Evolutionary conservation across 1,284 basidiomycete genomes (phyloP).

Genomic region (Trametes versicolor): DNA sequence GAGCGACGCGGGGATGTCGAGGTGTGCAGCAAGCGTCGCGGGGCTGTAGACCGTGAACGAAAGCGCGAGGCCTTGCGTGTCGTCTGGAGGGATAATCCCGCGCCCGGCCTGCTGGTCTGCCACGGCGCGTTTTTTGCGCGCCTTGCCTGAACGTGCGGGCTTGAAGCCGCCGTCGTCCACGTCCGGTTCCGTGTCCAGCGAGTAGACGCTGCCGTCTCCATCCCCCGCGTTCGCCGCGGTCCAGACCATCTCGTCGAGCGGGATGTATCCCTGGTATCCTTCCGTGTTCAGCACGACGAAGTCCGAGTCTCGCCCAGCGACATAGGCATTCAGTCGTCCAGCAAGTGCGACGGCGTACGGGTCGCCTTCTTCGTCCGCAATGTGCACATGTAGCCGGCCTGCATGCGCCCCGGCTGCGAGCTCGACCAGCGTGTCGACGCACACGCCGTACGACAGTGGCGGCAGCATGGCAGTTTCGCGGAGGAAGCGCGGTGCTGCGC

Average conservation of each 20-base stretch:
- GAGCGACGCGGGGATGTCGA: slow-evolving; percentile 67
- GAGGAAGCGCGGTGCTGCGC: slow-evolving; percentile 76
- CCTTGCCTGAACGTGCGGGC: slow-evolving; percentile 53
- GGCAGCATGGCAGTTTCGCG: slow-evolving; percentile 81
- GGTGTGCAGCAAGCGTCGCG: slow-evolving; percentile 54
- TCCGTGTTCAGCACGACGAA: slow-evolving; percentile 82
- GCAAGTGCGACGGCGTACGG: slow-evolving; percentile 88
- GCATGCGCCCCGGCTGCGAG: slow-evolving; percentile 47
- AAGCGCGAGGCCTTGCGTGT: slow-evolving; percentile 49
- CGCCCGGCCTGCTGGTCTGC: slow-evolving; percentile 42
- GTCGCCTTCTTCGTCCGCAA: slow-evolving; percentile 90
- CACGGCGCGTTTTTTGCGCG: slow-evolving; percentile 51
- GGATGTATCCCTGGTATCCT: slow-evolving; percentile 81
- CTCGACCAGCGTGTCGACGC: slow-evolving; percentile 65
- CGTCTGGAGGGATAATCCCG: slow-evolving; percentile 63
- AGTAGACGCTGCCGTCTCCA: slow-evolving; percentile 32
- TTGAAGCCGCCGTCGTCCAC: slow-evolving; percentile 70
- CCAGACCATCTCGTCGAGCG: slow-evolving; percentile 86
- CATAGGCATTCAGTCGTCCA: slow-evolving; percentile 75
- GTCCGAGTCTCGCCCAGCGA: slow-evolving; percentile 85
- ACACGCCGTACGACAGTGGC: slow-evolving; percentile 71
- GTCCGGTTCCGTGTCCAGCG: slow-evolving; percentile 44
- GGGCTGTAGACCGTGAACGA: slow-evolving; percentile 74
- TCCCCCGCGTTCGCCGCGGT: slow-evolving; percentile 43
- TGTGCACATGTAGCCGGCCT: slow-evolving; percentile 60